phyloP scores from a whole-genome alignment of 2,329 filamentous ascomycete species.

The Colletotrichum orchidophilum region DNA sequence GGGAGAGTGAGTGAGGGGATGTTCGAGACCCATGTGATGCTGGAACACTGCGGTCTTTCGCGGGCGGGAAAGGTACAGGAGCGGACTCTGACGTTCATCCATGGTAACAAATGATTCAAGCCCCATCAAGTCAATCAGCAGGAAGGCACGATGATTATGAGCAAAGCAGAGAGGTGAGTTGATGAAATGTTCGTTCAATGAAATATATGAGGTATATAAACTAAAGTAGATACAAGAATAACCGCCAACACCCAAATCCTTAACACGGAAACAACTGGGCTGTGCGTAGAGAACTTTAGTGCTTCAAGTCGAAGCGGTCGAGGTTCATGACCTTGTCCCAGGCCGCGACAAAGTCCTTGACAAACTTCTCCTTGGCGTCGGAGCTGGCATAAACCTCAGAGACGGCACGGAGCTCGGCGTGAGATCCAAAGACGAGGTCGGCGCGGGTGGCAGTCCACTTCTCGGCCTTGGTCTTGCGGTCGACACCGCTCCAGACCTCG shows the following conservation, averaged over 20 bases:
- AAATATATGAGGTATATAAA: not conserved
- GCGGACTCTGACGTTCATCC: no score
- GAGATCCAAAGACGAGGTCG: slow-evolving; percentile 77
- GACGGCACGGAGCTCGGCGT: slow-evolving; percentile 76
- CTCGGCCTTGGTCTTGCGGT: slow-evolving; percentile 71
- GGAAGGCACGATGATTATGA: no score
- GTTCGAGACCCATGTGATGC: no score
- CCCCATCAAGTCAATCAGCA: no score
- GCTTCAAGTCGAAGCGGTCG: slow-evolving; percentile 72
- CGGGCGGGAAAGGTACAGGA: no score
- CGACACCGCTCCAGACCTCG: slow-evolving; percentile 70
- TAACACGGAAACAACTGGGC: not conserved
- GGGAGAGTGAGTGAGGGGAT: no score
- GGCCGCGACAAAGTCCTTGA: slow-evolving; percentile 75
- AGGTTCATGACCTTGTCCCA: slow-evolving; percentile 82
- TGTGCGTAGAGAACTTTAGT: not conserved
- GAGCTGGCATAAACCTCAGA: slow-evolving; percentile 74
- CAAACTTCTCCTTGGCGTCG: slow-evolving; percentile 72
- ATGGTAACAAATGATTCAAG: no score
- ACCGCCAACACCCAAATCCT: not conserved
- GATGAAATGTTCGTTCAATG: not conserved
- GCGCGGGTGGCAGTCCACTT: slow-evolving; percentile 76
- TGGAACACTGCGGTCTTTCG: no score
- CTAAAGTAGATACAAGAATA: slow-evolving; percentile 3
- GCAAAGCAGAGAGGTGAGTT: rapidly evolving